Percentiles rank a stretch among this genome's conserved stretches.
Conservation (phyloP, 805 yeast species). For the Lachancea quebecensis region DNA sequence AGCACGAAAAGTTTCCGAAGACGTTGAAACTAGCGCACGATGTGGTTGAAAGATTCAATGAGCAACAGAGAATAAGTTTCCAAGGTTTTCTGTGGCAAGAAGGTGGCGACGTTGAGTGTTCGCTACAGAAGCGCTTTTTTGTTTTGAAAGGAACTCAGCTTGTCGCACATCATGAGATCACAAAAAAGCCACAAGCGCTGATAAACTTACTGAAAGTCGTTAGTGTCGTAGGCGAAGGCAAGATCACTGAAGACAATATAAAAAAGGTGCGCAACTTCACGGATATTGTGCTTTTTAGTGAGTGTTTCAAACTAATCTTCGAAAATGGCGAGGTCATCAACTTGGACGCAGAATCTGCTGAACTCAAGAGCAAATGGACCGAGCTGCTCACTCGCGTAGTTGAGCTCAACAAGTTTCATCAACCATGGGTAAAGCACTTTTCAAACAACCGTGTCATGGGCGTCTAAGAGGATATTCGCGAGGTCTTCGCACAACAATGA, state of each 20-base stretch:
- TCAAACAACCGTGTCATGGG: slow-evolving; percentile 1
- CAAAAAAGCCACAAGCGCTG: slow-evolving; percentile 63
- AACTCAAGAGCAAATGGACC: slow-evolving; percentile 63
- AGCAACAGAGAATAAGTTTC: slow-evolving; percentile 31
- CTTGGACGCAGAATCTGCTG: slow-evolving; percentile 72
- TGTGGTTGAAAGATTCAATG: slow-evolving; percentile 34
- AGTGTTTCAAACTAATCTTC: slow-evolving; percentile 69
- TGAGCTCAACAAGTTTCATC: slow-evolving; percentile 48
- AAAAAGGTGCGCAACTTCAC: slow-evolving; percentile 54
- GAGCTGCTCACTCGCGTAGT: slow-evolving; percentile 48
- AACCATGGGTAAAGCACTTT: slow-evolving; percentile 53
- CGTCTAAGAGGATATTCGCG: background rate
- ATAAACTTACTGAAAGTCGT: slow-evolving; percentile 68
- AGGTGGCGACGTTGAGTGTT: slow-evolving; percentile 76
- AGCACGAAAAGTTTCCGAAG: slow-evolving; percentile 59
- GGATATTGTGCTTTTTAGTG: slow-evolving; percentile 60
- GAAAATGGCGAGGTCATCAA: slow-evolving; percentile 75
- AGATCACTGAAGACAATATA: slow-evolving; percentile 18
- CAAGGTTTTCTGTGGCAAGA: slow-evolving; percentile 80
- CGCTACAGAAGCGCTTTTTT: slow-evolving; percentile 68
- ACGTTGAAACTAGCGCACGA: slow-evolving; percentile 51
- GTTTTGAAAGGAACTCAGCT: slow-evolving; percentile 64
- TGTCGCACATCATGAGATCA: slow-evolving; percentile 66
- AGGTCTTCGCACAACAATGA: background rate
- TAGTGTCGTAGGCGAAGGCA: slow-evolving; percentile 31